phyloP scores from a whole-genome alignment of 2,329 filamentous ascomycete genomes.

The Cladosporium sp. region DNA sequence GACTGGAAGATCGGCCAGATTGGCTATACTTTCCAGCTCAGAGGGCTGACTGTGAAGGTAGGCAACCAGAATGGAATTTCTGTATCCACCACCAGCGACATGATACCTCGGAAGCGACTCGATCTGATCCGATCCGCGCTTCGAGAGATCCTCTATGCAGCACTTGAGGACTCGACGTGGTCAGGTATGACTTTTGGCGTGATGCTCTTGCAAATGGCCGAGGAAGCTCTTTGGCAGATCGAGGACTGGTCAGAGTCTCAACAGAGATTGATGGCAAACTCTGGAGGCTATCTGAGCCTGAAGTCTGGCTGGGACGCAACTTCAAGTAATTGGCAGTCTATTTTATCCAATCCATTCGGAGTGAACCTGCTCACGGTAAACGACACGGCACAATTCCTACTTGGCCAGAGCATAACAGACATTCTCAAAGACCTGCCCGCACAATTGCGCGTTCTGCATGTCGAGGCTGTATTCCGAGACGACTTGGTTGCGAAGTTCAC shows the following conservation, averaged over 20 bases:
- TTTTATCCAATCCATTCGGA: conserved; percentile 1
- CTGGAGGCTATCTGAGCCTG: too few species aligned
- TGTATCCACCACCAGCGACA: background rate
- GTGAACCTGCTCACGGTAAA: conserved; percentile 13
- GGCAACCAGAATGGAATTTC: background rate
- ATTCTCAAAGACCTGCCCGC: conserved; percentile 7
- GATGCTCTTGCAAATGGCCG: background rate
- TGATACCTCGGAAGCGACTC: background rate
- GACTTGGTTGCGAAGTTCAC: conserved; percentile 15
- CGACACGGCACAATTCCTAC: conserved; percentile 16
- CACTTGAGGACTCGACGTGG: background rate
- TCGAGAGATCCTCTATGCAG: background rate
- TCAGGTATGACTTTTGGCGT: background rate
- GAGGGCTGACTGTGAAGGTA: background rate
- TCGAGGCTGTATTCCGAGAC: conserved; percentile 17
- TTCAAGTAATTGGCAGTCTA: background rate
- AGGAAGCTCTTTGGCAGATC: background rate
- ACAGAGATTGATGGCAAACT: background rate
- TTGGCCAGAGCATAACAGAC: conserved; percentile 13
- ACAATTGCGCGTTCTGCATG: conserved; percentile 15
- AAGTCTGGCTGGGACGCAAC: background rate
- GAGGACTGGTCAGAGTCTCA: background rate
- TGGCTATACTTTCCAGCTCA: background rate
- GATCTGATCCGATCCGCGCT: background rate
- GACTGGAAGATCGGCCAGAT: background rate